Conservation (phyloP, 169 alveolate species). For the Eimeria necatrix region DNA sequence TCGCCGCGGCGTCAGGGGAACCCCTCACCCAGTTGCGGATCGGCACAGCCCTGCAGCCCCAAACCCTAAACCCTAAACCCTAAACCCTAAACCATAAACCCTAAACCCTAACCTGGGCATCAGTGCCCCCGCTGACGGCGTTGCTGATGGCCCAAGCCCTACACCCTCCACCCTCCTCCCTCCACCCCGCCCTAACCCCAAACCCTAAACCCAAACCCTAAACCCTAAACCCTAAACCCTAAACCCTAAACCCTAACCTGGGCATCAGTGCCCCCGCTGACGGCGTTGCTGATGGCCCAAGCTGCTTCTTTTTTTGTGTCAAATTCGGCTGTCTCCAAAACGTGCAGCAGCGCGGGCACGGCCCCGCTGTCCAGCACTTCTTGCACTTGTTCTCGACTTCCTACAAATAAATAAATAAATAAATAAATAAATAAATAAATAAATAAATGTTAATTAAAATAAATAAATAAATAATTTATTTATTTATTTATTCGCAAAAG, state of each 20-base stretch:
- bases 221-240: conserved; percentile 87
- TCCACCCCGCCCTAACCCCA: too few species aligned
- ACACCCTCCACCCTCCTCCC: too few species aligned
- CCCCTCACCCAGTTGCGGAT: conserved; percentile 97
- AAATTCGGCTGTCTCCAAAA: conserved; percentile 93
- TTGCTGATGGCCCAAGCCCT: conserved; percentile 99
- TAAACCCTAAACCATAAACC: too few species aligned
- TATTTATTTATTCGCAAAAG: too few species aligned
- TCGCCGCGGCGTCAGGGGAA: conserved; percentile 88
- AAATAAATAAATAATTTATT: background rate
- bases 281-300: conserved; percentile 98
- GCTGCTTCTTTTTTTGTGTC: conserved; percentile 98
- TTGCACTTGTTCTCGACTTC: conserved; percentile 94
- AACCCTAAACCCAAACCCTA: conserved; percentile 91
- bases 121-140: conserved; percentile 95
- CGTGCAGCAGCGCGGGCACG: conserved; percentile 91
- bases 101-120: conserved; percentile 89
- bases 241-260: too few species aligned
- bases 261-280: conserved; percentile 91
- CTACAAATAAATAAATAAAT: conserved; percentile 53
- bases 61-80: too few species aligned
- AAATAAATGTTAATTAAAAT: background rate
- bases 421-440: background rate
- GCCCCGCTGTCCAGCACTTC: conserved; percentile 91
- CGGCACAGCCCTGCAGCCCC: too few species aligned